phyloP scores from a whole-genome alignment of 164 flowering plant genomes.

The Santalum album region DNA sequence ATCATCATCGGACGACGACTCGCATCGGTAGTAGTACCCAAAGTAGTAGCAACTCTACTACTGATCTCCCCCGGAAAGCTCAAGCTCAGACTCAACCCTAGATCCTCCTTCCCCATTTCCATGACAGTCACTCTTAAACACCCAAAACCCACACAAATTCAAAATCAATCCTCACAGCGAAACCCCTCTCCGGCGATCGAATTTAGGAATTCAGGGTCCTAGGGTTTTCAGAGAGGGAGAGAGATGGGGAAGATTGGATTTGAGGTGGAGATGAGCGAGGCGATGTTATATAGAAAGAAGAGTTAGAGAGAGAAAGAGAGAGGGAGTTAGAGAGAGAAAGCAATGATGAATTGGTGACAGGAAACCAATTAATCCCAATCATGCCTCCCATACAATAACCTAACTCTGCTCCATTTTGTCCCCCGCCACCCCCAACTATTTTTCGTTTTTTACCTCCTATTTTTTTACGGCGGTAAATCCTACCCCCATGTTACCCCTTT shows the following conservation, averaged over 20 bases:
- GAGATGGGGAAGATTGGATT: no score
- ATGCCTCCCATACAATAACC: constrained; percentile 20
- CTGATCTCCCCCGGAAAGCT: constrained; percentile 22
- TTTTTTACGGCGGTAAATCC: constrained; percentile 8
- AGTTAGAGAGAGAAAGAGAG: background rate
- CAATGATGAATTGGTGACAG: constrained; percentile 49
- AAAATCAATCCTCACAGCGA: no score
- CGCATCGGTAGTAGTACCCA: background rate
- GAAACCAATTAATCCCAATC: constrained; percentile 46
- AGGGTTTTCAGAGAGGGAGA: no score
- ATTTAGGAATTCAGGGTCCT: no score
- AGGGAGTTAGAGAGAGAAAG: constrained; percentile 6
- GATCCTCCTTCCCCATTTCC: constrained; percentile 56
- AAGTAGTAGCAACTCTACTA: no score
- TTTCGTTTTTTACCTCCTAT: background rate
- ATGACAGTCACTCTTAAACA: constrained; percentile 11
- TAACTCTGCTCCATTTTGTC: constrained; percentile 10
- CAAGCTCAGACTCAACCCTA: constrained; percentile 65
- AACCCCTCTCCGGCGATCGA: no score
- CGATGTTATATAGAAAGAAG: background rate
- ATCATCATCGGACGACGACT: constrained; percentile 16
- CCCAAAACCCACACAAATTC: no score
- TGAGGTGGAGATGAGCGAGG: no score
- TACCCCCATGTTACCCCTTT: no score
- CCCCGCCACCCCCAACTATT: background rate